phyloP scores from a whole-genome alignment of 2,329 filamentous ascomycete species.

The Cucurbitaria berberidis region DNA sequence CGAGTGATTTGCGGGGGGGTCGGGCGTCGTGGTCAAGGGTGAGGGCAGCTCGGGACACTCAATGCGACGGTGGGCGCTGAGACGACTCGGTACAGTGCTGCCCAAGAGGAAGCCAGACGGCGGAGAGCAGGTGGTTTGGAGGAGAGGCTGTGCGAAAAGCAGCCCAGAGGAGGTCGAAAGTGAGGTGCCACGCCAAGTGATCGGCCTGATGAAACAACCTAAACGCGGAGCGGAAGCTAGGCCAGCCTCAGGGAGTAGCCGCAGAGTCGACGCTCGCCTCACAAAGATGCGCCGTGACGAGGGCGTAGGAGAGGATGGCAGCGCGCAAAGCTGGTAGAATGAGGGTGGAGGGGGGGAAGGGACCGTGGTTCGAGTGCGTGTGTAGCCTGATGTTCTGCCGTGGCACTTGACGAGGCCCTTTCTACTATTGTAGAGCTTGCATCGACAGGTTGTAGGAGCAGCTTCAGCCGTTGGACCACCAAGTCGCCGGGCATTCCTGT shows the following conservation, averaged over 20 bases:
- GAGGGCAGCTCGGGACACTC: slow-evolving; percentile 33
- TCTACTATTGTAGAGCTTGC: neutral
- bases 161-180: slow-evolving; percentile 24
- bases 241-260: slow-evolving; percentile 18
- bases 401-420: neutral
- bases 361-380: no score
- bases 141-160: slow-evolving; percentile 30
- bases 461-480: neutral
- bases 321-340: no score
- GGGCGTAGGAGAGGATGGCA: neutral
- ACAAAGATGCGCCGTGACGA: neutral
- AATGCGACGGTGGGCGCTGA: slow-evolving; percentile 27
- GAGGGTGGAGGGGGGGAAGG: no score
- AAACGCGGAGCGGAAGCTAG: slow-evolving; percentile 27
- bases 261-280: neutral
- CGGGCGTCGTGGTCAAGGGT: slow-evolving; percentile 19
- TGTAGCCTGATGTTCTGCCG: neutral
- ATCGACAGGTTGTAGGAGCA: neutral
- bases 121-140: slow-evolving; percentile 23
- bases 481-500: neutral
- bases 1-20: slow-evolving; percentile 22
- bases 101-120: slow-evolving; percentile 24
- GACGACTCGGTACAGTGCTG: slow-evolving; percentile 9
- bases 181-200: slow-evolving; percentile 28
- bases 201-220: slow-evolving; percentile 29